phyloP scores from a whole-genome alignment of 1,284 basidiomycete species.

The Wolfiporia cocos region DNA sequence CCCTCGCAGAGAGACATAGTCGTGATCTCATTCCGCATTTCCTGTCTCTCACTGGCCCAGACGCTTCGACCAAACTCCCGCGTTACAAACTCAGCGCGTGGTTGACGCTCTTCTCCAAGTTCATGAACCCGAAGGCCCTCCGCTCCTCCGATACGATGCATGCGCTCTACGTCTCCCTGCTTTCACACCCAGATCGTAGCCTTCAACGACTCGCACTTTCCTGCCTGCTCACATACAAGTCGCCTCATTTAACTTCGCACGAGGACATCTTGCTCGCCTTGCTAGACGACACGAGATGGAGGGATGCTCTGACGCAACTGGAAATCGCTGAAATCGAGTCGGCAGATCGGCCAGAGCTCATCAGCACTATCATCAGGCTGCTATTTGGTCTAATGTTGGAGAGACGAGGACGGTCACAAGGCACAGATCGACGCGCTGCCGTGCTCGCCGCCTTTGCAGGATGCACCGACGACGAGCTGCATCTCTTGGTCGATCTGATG shows the following conservation, averaged over 20 bases:
- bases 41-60: constrained; percentile 45
- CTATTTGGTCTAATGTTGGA: constrained; percentile 91
- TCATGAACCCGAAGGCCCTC: constrained; percentile 87
- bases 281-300: constrained; percentile 84
- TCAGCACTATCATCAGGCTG: constrained; percentile 75
- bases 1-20: constrained; percentile 80
- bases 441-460: constrained; percentile 72
- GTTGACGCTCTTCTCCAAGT: constrained; percentile 86
- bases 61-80: constrained; percentile 38
- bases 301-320: constrained; percentile 81
- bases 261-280: constrained; percentile 66
- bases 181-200: constrained; percentile 81
- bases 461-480: constrained; percentile 72
- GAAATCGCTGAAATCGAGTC: constrained; percentile 61
- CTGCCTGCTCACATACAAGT: constrained; percentile 85
- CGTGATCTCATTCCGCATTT: constrained; percentile 79
- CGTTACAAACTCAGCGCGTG: constrained; percentile 64
- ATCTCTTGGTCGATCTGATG: constrained; percentile 86
- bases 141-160: constrained; percentile 67
- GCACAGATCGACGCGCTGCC: constrained; percentile 73
- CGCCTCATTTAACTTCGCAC: constrained; percentile 59
- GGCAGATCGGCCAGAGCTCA: constrained; percentile 60
- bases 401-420: constrained; percentile 65
- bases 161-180: constrained; percentile 64
- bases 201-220: constrained; percentile 77